Evolutionary conservation across 2,329 filamentous ascomycete species (phyloP).

Genomic region (Paecilomyces dactylethromorphus): DNA sequence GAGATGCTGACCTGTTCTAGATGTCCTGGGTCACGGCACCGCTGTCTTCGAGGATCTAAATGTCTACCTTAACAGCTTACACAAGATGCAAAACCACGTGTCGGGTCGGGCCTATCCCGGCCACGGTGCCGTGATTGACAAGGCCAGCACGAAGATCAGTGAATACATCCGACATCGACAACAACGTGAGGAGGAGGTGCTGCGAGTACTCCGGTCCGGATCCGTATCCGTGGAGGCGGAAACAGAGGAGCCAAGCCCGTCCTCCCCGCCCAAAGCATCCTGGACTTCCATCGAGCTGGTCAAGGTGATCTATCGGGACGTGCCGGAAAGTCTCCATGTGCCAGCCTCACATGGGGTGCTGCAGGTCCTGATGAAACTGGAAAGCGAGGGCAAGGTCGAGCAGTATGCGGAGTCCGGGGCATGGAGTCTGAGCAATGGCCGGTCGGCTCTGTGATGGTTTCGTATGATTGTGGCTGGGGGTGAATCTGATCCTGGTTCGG

Average conservation of each 20-base stretch:
- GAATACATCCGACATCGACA: conserved; percentile 81
- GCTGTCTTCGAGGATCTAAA: conserved; percentile 74
- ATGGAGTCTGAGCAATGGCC: conserved; percentile 19
- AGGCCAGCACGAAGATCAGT: conserved; percentile 63
- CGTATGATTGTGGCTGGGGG: not conserved
- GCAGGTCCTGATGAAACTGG: conserved; percentile 74
- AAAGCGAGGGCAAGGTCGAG: conserved; percentile 62
- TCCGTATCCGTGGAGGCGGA: conserved; percentile 25
- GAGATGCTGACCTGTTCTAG: conserved; percentile 13
- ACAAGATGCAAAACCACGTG: conserved; percentile 58
- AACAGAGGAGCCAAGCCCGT: conserved; percentile 24
- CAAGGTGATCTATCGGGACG: conserved; percentile 76
- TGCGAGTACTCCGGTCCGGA: conserved; percentile 53
- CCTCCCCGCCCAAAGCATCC: conserved; percentile 27
- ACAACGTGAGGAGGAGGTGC: conserved; percentile 71
- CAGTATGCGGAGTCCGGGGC: conserved; percentile 20
- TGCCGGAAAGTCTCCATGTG: conserved; percentile 66
- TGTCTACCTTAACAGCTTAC: conserved; percentile 62
- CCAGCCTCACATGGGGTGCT: conserved; percentile 70
- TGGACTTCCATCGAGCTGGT: conserved; percentile 78
- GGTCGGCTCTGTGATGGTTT: not conserved
- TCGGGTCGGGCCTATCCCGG: conserved; percentile 72
- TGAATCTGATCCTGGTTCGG: not conserved
- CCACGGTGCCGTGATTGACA: conserved; percentile 71
- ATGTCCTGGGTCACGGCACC: conserved; percentile 80